Base-by-base conservation (phyloP, 2,329 filamentous ascomycete genomes). In the Fusarium subglutinans region DNA sequence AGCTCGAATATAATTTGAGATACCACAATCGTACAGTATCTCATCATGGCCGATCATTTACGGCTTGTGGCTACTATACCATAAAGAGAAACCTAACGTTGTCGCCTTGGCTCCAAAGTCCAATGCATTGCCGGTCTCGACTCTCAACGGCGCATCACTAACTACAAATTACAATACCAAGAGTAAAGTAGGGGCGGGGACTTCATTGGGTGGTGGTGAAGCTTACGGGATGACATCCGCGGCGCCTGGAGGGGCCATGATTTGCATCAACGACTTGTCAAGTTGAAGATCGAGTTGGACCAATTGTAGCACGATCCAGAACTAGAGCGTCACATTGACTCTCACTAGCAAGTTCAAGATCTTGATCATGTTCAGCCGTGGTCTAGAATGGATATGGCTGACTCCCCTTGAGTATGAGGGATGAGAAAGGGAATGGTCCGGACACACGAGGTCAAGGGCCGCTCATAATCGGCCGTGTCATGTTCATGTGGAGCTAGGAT, bases 221-320 rank as follows among this genome's bases (percentile, higher is more conserved):
- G 51, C 58, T 57, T 35, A 63, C 74, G 74, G 76, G 68, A 74
- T 71, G 61, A 69, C 73, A 78, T 76, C 76, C 76, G 70, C 63
- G 65, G 70, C 75, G 72, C 65, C 60, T 63, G 38, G 40, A 53
- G 58, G 63, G 47, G 69, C 56, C n/a, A 68, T 72, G 63, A 68
- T 75, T 73, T 67, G 50, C 62, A 63, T 74, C 59, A 45, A 57
- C 47, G 28, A 61, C 63, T 47, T 67, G 61, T 48, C 48, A 55
- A 38, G n/a, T 55, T 45, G 14, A 17, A 72, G 68, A 72, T 63
- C 63, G 20, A 60, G 61, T 24, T 55, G 28, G 35, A 44, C 48
- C 45, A 67, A 70, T 60, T 22, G 59, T 75, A 56, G 61, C 68
- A 70, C 61, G 76, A 76, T 73, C 58, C 47, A 48, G 55, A 62